A percentile compares a stretch with the other conserved stretches of the same genome.
Conservation (phyloP, 176 grass and related monocot species). For the Oryza meridionalis region DNA sequence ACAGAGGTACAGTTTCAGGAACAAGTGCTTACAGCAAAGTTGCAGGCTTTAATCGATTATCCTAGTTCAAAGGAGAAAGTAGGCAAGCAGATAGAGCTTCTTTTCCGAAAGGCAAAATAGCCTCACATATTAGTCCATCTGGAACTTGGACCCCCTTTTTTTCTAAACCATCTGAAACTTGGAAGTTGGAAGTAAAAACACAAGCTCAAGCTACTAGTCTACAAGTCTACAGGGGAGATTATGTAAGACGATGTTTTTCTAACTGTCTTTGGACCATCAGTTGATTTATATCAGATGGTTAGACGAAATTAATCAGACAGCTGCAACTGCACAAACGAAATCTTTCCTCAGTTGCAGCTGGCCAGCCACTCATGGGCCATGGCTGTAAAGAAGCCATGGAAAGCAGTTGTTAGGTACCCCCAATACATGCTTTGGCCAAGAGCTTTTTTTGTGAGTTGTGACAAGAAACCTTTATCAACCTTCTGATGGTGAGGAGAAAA, state of each 20-base stretch:
- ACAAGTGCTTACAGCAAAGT: slow-evolving; percentile 21
- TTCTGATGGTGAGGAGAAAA: background rate
- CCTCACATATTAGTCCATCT: background rate
- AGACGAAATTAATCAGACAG: background rate
- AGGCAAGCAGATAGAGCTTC: slow-evolving; percentile 19
- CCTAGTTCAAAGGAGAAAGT: background rate
- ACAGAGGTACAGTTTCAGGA: slow-evolving; percentile 5
- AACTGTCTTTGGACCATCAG: background rate
- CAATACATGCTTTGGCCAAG: slow-evolving; percentile 36
- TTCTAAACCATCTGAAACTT: too few species aligned
- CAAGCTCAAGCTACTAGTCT: background rate
- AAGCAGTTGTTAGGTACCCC: slow-evolving; percentile 41
- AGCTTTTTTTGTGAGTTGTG: slow-evolving; percentile 34
- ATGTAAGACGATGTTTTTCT: background rate
- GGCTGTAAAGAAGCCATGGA: background rate
- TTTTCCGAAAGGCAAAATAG: slow-evolving; percentile 27
- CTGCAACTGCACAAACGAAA: slow-evolving; percentile 15
- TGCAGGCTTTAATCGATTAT: slow-evolving; percentile 19
- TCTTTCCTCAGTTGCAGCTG: slow-evolving; percentile 37
- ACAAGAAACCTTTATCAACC: slow-evolving; percentile 6
- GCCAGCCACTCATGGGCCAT: slow-evolving; percentile 18
- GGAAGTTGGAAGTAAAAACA: background rate
- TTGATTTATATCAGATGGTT: background rate
- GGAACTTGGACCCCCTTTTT: background rate
- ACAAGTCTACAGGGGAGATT: background rate